Evolutionary conservation across 176 grass and related monocot species (phyloP).

Genomic region (Oryza punctata): DNA sequence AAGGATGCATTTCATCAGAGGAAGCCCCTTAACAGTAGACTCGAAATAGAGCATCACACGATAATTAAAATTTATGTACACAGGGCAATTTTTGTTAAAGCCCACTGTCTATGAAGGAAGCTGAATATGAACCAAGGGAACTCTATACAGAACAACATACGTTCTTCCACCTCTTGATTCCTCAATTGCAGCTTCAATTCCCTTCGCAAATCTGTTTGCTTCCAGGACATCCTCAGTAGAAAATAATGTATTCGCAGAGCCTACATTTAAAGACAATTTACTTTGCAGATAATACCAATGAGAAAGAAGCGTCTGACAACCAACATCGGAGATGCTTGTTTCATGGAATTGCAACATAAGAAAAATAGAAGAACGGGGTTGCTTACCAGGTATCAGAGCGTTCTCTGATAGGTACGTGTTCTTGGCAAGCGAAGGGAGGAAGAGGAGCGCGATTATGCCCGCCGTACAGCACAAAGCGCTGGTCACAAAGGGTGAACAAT

Average conservation of each 20-base stretch:
- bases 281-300: background rate
- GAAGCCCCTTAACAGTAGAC: conserved; percentile 11
- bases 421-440: conserved; percentile 84
- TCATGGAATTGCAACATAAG: conserved; percentile 2
- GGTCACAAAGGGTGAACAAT: conserved; percentile 2
- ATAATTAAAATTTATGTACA: background rate
- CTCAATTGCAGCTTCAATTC: conserved; percentile 48
- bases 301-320: background rate
- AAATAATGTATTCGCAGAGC: conserved; percentile 86
- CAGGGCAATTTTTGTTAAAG: conserved; percentile 9
- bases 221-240: conserved; percentile 68
- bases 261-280: conserved; percentile 37
- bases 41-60: background rate
- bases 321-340: background rate
- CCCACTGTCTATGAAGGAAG: background rate
- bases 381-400: conserved; percentile 86
- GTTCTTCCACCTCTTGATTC: conserved; percentile 54
- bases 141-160: conserved; percentile 28
- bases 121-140: background rate
- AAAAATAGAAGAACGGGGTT: background rate
- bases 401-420: conserved; percentile 97
- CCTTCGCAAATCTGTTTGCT: conserved; percentile 75
- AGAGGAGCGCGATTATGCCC: conserved; percentile 59
- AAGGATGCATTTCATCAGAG: conserved; percentile 1
- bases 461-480: conserved; percentile 65